These are phyloP conservation scores for Annulohypoxylon maeteangense DNA, from an alignment of 495 filamentous ascomycete species.

Conservation along the genomic window DNA sequence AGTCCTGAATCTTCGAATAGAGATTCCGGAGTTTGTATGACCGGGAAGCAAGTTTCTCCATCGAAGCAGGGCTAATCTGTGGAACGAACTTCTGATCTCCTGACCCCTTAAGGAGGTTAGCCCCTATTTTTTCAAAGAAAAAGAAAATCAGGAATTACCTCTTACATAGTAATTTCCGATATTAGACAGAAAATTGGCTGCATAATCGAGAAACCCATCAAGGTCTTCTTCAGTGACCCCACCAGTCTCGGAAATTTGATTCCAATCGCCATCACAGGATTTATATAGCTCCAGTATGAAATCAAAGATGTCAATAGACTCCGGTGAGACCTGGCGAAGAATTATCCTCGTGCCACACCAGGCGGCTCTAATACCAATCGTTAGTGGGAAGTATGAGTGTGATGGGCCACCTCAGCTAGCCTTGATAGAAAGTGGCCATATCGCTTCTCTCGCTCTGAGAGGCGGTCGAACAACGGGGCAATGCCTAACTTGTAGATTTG, in stretches of 20 bases:
- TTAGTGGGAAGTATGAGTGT: neutral
- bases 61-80: neutral
- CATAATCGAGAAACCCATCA: slow-evolving; percentile 44
- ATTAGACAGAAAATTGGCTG: slow-evolving; percentile 51
- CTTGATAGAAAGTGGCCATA: slow-evolving; percentile 8
- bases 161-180: slow-evolving; percentile 51
- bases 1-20: slow-evolving; percentile 12
- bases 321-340: slow-evolving; percentile 9
- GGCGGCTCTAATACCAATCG: neutral
- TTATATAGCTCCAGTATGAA: slow-evolving; percentile 7
- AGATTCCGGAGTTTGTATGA: slow-evolving; percentile 18
- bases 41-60: slow-evolving; percentile 15
- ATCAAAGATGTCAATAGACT: slow-evolving; percentile 3
- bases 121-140: neutral
- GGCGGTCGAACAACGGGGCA: slow-evolving; percentile 5
- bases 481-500: slow-evolving; percentile 11
- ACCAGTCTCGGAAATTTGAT: neutral
- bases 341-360: slow-evolving; percentile 11
- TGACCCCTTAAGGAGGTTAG: slow-evolving; percentile 41
- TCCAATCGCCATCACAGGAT: neutral
- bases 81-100: slow-evolving; percentile 28
- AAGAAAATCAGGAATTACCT: neutral
- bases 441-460: slow-evolving; percentile 3
- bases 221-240: slow-evolving; percentile 35
- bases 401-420: neutral